Percentiles rank a stretch among this genome's conserved stretches.
These are phyloP conservation scores for Podospora australis DNA, from an alignment of 495 filamentous ascomycete species.

Conservation along the genomic window DNA sequence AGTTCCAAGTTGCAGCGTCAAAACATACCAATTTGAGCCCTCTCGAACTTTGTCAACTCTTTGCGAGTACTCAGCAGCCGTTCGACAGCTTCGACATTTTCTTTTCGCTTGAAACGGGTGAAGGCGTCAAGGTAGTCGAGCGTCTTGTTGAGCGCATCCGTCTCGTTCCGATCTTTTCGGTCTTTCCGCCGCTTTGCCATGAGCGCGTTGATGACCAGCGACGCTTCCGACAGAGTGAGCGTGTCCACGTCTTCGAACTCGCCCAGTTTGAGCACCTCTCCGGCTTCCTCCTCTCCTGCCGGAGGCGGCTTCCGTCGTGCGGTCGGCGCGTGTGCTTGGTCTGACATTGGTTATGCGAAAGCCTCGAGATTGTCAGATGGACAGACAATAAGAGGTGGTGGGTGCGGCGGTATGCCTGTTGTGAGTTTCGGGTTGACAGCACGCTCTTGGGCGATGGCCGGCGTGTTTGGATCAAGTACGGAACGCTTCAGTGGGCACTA, in stretches of 20 bases:
- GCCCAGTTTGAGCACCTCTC: slow-evolving; percentile 73
- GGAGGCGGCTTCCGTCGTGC: slow-evolving; percentile 66
- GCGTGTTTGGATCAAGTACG: too few relatives aligned
- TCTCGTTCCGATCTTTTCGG: slow-evolving; percentile 59
- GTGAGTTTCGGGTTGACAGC: too few relatives aligned
- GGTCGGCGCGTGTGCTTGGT: slow-evolving; percentile 41
- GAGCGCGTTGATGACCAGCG: slow-evolving; percentile 82
- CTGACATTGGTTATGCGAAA: slow-evolving; percentile 27
- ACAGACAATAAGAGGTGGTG: too few relatives aligned
- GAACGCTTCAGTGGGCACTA: too few relatives aligned
- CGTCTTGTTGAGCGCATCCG: slow-evolving; percentile 74
- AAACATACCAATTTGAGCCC: slow-evolving; percentile 77
- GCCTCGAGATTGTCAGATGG: too few relatives aligned
- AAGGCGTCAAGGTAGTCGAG: slow-evolving; percentile 87
- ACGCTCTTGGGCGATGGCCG: too few relatives aligned
- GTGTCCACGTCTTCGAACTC: slow-evolving; percentile 86
- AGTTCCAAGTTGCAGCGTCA: neutral
- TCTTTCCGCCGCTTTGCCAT: slow-evolving; percentile 64
- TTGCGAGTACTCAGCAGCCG: slow-evolving; percentile 66
- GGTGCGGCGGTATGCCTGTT: too few relatives aligned
- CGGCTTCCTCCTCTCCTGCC: slow-evolving; percentile 83
- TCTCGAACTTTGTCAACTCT: slow-evolving; percentile 84
- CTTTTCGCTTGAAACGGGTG: slow-evolving; percentile 87
- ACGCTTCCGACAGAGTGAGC: slow-evolving; percentile 83
- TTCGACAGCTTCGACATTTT: slow-evolving; percentile 90